Conservation (phyloP, 2,329 filamentous ascomycete genomes). For the Epichloe gansuensis region DNA sequence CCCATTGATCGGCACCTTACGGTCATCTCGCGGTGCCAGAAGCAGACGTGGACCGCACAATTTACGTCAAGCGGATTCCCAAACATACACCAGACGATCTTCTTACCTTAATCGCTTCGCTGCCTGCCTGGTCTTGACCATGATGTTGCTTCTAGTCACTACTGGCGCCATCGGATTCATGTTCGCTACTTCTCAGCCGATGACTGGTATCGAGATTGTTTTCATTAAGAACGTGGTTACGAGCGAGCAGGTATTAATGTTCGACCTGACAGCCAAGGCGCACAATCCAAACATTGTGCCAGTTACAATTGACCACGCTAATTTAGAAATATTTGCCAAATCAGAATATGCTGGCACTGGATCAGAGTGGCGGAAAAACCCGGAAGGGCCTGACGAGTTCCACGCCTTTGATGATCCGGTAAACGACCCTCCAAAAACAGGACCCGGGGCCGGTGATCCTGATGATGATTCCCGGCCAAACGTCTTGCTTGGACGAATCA, state of each 20-base stretch:
- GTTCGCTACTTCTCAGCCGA: conserved; percentile 79
- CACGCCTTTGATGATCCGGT: conserved; percentile 19
- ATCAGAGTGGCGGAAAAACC: conserved; percentile 43
- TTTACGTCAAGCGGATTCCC: conserved; percentile 59
- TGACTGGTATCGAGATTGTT: conserved; percentile 64
- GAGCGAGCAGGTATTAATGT: conserved; percentile 88
- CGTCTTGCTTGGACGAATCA: conserved; percentile 83
- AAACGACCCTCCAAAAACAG: conserved; percentile 29
- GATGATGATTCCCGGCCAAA: conserved; percentile 55
- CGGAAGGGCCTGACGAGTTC: conserved; percentile 15
- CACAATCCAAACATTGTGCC: conserved; percentile 89
- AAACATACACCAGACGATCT: conserved; percentile 49
- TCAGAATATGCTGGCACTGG: conserved; percentile 73
- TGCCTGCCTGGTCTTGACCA: conserved; percentile 73
- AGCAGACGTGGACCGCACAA: conserved; percentile 42
- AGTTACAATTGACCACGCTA: conserved; percentile 72
- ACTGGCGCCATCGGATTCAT: conserved; percentile 81
- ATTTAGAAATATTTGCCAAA: conserved; percentile 89
- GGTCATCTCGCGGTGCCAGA: conserved; percentile 44
- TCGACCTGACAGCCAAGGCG: conserved; percentile 78
- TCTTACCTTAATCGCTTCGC: conserved; percentile 62
- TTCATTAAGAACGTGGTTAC: conserved; percentile 83
- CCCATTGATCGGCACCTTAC: conserved; percentile 55
- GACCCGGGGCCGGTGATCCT: conserved; percentile 31
- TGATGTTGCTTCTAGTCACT: conserved; percentile 69